These are phyloP conservation scores for Ceratobasidium sp. DNA, from an alignment of 1,284 basidiomycete species.

Conservation along the genomic window DNA sequence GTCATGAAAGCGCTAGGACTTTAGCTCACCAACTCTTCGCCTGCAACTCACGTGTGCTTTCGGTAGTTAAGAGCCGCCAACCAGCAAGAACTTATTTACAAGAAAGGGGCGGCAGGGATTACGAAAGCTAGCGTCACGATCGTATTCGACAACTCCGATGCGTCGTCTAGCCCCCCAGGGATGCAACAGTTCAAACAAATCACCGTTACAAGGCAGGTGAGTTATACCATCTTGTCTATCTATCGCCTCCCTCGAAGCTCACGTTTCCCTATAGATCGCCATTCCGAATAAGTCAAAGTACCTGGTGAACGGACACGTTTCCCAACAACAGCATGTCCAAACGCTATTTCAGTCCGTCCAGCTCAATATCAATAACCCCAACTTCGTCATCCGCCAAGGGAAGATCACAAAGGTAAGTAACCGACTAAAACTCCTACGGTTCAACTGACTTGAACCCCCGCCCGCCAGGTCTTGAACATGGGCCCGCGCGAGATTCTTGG, in stretches of 20 bases:
- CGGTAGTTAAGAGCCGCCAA: constrained; percentile 92
- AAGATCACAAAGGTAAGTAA: constrained; percentile 83
- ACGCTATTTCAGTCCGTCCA: constrained; percentile 97
- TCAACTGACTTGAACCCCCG: constrained; percentile 39
- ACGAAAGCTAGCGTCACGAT: constrained; percentile 98
- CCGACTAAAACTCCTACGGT: too few species aligned
- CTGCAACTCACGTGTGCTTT: not conserved
- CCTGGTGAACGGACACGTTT: constrained; percentile 95
- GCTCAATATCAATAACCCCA: constrained; percentile 99
- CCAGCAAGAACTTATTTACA: constrained; percentile 97
- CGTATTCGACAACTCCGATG: constrained; percentile 99
- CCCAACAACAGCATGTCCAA: constrained; percentile 88
- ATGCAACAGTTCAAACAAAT: constrained; percentile 88
- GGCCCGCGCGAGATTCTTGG: constrained; percentile 96
- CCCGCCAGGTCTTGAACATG: constrained; percentile 92
- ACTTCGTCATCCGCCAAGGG: constrained; percentile 99
- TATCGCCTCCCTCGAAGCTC: not conserved
- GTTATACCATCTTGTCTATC: constrained; percentile 50
- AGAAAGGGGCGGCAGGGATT: constrained; percentile 95
- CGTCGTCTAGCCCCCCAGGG: constrained; percentile 85
- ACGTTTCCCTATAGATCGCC: constrained; percentile 70
- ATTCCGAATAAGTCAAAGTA: constrained; percentile 97
- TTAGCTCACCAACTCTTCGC: not conserved
- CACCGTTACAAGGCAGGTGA: constrained; percentile 94
- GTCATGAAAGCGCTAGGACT: not conserved